A percentile compares a stretch with the other conserved stretches of the same genome.
Evolutionary conservation across 1,284 basidiomycete species (phyloP).

Genomic region (Puccinia coronata): DNA sequence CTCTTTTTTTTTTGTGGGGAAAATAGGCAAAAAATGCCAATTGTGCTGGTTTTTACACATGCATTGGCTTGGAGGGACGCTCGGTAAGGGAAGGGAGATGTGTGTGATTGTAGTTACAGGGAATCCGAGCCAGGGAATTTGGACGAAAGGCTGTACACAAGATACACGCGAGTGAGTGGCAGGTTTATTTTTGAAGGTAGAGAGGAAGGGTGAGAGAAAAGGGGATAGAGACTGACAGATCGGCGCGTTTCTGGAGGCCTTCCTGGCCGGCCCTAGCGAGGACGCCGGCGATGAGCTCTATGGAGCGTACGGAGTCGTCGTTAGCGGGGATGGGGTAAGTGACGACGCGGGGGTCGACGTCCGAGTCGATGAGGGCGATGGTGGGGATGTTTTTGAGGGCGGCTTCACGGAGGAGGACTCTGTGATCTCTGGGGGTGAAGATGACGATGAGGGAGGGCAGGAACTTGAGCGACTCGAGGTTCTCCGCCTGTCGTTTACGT

Average conservation of each 20-base stretch:
- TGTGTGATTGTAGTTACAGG: too few species aligned
- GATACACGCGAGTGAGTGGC: not conserved
- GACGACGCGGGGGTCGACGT: constrained; percentile 91
- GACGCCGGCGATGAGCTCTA: constrained; percentile 85
- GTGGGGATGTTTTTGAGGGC: constrained; percentile 60
- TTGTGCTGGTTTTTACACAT: too few species aligned
- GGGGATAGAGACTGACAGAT: not conserved
- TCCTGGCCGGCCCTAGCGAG: constrained; percentile 79
- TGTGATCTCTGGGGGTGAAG: constrained; percentile 54
- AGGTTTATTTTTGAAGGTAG: not conserved
- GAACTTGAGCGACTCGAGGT: constrained; percentile 31
- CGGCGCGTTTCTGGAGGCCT: constrained; percentile 52
- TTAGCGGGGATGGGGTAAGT: constrained; percentile 99
- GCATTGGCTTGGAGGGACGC: too few species aligned
- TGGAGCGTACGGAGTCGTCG: constrained; percentile 86
- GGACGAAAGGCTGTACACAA: not conserved
- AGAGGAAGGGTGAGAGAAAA: not conserved
- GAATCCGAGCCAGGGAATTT: not conserved
- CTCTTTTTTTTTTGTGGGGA: too few species aligned
- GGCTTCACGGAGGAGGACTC: constrained; percentile 60
- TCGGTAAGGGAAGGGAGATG: too few species aligned
- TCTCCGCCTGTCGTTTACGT: not conserved
- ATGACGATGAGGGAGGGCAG: constrained; percentile 53
- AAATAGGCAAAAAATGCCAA: too few species aligned
- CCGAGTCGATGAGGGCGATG: constrained; percentile 80